Evolutionary conservation across 2,329 filamentous ascomycete genomes (phyloP).

Genomic region (Calonectria leucothoes): DNA sequence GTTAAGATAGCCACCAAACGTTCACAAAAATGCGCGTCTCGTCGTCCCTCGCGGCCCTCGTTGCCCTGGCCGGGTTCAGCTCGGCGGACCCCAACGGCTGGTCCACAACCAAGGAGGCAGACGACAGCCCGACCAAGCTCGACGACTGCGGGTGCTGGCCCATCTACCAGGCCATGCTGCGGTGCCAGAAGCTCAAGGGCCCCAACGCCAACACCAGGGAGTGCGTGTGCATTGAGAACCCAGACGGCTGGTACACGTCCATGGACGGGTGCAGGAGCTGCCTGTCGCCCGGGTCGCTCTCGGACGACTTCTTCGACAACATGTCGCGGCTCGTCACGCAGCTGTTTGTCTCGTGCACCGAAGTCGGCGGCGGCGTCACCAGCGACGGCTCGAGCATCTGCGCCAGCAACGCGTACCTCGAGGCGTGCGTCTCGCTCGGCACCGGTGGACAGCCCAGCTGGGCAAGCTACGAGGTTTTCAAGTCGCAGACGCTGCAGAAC

Average conservation of each 20-base stretch:
- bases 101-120: slow-evolving; percentile 30
- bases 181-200: slow-evolving; percentile 32
- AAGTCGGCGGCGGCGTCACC: slow-evolving; percentile 28
- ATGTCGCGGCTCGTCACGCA: slow-evolving; percentile 31
- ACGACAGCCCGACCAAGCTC: slow-evolving; percentile 32
- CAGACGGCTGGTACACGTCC: slow-evolving; percentile 33
- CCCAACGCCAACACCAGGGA: slow-evolving; percentile 20
- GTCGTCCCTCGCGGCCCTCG: neutral
- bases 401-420: neutral
- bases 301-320: slow-evolving; percentile 33
- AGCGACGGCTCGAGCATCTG: slow-evolving; percentile 16
- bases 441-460: neutral
- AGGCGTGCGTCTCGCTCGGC: neutral
- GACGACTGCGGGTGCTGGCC: slow-evolving; percentile 37
- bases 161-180: slow-evolving; percentile 34
- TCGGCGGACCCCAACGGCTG: slow-evolving; percentile 31
- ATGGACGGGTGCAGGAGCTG: slow-evolving; percentile 37
- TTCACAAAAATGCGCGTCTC: neutral
- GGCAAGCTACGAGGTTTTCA: neutral
- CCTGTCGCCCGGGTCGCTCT: slow-evolving; percentile 17
- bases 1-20: neutral
- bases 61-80: neutral
- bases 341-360: slow-evolving; percentile 36
- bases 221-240: slow-evolving; percentile 33
- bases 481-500: neutral